Evolutionary conservation across 148 eudicot genomes (phyloP).

Genomic region (Amaranthus palmeri): DNA sequence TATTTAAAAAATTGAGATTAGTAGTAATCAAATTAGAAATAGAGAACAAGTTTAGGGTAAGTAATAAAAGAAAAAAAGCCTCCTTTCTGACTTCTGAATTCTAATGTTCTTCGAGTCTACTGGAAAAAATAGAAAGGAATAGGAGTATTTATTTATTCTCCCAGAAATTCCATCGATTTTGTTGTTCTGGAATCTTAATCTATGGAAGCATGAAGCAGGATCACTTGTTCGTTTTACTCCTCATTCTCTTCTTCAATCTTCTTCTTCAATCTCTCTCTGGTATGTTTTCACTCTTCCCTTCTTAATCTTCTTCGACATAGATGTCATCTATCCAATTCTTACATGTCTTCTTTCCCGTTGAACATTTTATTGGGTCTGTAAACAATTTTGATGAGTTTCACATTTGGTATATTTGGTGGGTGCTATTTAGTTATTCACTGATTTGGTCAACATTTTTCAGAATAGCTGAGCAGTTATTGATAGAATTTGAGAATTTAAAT

Average conservation of each 20-base stretch:
- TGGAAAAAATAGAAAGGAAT: background rate
- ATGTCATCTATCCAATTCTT: too few relatives aligned
- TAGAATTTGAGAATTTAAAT: background rate
- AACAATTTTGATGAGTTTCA: too few relatives aligned
- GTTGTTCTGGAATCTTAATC: background rate
- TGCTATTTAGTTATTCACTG: background rate
- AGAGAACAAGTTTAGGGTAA: background rate
- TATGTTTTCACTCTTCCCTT: background rate
- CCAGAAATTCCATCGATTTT: background rate
- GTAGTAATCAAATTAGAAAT: too few relatives aligned
- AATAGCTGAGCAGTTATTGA: background rate
- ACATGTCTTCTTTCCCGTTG: background rate
- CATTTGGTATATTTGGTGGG: background rate
- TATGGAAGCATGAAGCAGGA: constrained; percentile 16
- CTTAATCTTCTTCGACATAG: background rate
- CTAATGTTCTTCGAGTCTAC: background rate
- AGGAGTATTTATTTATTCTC: too few relatives aligned
- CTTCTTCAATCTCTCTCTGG: constrained; percentile 28
- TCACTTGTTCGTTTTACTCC: constrained; percentile 17
- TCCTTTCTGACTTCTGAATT: too few relatives aligned
- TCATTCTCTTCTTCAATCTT: constrained; percentile 23
- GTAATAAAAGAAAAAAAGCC: background rate
- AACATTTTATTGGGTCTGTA: background rate
- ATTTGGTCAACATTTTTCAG: background rate
- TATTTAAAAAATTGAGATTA: too few relatives aligned